Percentiles rank a stretch among this genome's conserved stretches.
Conservation (phyloP, 345 rosid species). For the Eucalyptus marginata region DNA sequence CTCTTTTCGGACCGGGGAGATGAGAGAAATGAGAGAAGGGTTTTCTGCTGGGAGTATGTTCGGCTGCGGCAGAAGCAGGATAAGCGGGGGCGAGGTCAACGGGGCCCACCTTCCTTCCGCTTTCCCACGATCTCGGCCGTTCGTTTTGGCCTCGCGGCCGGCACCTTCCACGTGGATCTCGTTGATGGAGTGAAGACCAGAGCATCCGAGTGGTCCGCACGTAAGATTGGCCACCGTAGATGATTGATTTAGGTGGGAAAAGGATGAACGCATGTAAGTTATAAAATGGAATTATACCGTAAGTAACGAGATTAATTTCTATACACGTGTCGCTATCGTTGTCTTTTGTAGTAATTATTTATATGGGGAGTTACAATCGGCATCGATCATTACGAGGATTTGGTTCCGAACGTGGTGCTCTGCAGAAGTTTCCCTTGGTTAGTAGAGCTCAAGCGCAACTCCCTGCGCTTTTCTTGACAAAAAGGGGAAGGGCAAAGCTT, state of each 20-base stretch:
- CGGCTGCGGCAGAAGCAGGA: not conserved
- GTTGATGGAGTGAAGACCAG: not conserved
- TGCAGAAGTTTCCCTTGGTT: not conserved
- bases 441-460: not conserved
- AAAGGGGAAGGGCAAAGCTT: not conserved
- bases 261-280: not conserved
- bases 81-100: not conserved
- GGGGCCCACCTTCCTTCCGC: not conserved
- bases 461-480: not conserved
- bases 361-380: not conserved
- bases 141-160: not conserved
- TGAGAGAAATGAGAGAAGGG: not conserved
- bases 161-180: not conserved
- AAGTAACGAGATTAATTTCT: not conserved
- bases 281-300: not conserved
- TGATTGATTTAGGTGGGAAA: not conserved
- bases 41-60: not conserved
- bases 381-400: not conserved
- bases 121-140: not conserved
- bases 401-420: not conserved
- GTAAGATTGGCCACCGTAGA: not conserved
- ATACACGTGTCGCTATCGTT: not conserved
- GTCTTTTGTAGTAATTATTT: not conserved
- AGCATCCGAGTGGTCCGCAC: not conserved
- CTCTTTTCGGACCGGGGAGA: not conserved